Evolutionary conservation across 768 basidiomycete species (phyloP).

Genomic region (Amanita rubescens): DNA sequence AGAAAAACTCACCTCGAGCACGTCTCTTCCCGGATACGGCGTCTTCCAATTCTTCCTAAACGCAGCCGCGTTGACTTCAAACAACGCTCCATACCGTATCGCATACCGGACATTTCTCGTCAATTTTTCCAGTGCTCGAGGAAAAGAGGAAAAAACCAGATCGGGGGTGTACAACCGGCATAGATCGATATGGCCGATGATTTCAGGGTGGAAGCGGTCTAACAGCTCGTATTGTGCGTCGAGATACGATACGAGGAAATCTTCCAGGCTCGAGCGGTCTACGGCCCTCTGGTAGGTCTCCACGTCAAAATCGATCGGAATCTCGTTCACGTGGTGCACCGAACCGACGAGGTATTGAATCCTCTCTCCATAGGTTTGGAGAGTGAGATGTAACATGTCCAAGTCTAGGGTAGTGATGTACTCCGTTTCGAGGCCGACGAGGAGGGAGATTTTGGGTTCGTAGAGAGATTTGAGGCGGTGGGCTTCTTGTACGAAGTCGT

Average conservation of each 20-base stretch:
- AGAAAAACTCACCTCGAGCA: constrained; percentile 51
- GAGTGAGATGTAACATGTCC: constrained; percentile 42
- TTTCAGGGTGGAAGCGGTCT: constrained; percentile 66
- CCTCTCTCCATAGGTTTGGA: constrained; percentile 36
- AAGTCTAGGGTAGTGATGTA: constrained; percentile 69
- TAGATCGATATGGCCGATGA: constrained; percentile 91
- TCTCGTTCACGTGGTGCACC: constrained; percentile 81
- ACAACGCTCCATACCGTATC: constrained; percentile 78
- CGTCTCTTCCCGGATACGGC: constrained; percentile 77
- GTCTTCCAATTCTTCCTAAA: constrained; percentile 86
- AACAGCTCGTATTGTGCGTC: constrained; percentile 78
- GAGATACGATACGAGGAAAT: constrained; percentile 66
- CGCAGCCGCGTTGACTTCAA: constrained; percentile 90
- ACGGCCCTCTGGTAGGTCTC: constrained; percentile 61
- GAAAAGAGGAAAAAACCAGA: constrained; percentile 47
- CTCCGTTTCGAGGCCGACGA: constrained; percentile 93
- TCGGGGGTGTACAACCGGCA: constrained; percentile 78
- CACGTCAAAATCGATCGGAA: constrained; percentile 90
- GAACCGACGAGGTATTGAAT: constrained; percentile 92
- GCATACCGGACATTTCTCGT: constrained; percentile 71
- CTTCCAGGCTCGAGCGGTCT: constrained; percentile 31
- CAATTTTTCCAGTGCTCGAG: constrained; percentile 54
- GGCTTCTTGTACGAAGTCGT: constrained; percentile 70
- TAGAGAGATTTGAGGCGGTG: constrained; percentile 64
- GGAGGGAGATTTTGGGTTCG: constrained; percentile 56